Evolutionary conservation across 495 filamentous ascomycete species (phyloP), one percentile per base, ranked within the genome.

Genomic region (Aspergillus ellipticus): DNA sequence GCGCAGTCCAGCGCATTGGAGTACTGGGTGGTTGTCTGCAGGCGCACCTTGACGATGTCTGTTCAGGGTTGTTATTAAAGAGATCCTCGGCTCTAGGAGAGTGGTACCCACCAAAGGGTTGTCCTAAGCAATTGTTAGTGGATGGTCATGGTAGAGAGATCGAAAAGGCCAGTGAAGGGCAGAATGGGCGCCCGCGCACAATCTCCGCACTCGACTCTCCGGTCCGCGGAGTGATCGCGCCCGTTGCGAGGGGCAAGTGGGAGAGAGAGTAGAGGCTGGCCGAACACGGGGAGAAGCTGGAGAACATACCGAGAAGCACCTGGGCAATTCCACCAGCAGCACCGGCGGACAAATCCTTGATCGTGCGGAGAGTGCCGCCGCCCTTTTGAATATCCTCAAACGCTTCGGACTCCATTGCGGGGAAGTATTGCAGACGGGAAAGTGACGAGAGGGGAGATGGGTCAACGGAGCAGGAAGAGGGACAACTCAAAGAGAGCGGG

Each of bases 41-140:
- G 80, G 39, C 94, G 89, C 56, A 98, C 95, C 80, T 98, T 98
- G 69, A 98, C 88, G 48, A 98, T 98, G 78, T 98, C 94, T 88
- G 62, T 20, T 9, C 21, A 39, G 24, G 39, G 49, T 58, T 70
- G 66, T 68, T 56, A 42, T 53, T 48, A 20, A 22, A 17, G 28
- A 41, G 15, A 22, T 5, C 17, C 9, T 7, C 17, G 35, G 35
- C 13, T 6, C 3, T 7, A 22, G 13, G 11, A 46, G 13, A 24
- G 20, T 37, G 13, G 41, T 59, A 71, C 72, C 53, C 76, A 88
- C 85, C 86, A 72, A 97, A 97, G 49, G 93, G 93, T 78, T 97
- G 93, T 65, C 93, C 93, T 97, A 67, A 51, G 29, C 17, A 15
- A 11, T 46, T 19, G 60, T 76, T 28, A 28, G 21, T 17, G 17